Percentiles rank a stretch among this genome's conserved stretches.
Evolutionary conservation across 495 filamentous ascomycete genomes (phyloP).

Genomic region (Penicillium arizonense): DNA sequence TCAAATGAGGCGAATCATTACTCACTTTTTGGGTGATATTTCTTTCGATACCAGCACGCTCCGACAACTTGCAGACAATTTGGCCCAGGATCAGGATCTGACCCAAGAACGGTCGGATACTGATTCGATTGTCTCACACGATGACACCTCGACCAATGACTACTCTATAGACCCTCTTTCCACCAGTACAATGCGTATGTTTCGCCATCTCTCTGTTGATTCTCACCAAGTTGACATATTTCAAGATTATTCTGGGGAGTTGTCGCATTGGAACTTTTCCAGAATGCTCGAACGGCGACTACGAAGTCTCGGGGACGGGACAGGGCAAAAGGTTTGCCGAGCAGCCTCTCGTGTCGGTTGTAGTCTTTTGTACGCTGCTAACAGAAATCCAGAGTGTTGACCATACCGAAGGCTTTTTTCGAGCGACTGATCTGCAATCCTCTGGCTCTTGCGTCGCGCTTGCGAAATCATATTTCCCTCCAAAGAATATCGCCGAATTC

Average conservation of each 20-base stretch:
- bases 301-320: constrained; percentile 8
- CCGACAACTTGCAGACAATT: constrained; percentile 2
- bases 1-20: constrained; percentile 14
- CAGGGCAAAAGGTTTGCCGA: constrained; percentile 1
- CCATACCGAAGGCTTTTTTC: constrained; percentile 1
- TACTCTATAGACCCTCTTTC: constrained; percentile 20
- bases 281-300: constrained; percentile 9
- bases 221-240: background rate
- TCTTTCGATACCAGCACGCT: constrained; percentile 11
- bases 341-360: no score
- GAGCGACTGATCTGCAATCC: constrained; percentile 14
- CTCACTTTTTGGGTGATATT: constrained; percentile 15
- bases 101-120: background rate
- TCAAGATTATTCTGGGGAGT: constrained; percentile 14
- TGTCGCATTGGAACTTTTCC: constrained; percentile 19
- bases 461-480: constrained; percentile 10
- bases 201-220: background rate
- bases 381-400: background rate
- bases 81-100: background rate
- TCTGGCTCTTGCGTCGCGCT: constrained; percentile 9
- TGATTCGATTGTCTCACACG: background rate
- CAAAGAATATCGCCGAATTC: constrained; percentile 10
- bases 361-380: background rate
- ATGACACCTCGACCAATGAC: background rate
- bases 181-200: constrained; percentile 17